Conservation (phyloP, 108 stramenopile species). For the Skeletonema potamos region DNA sequence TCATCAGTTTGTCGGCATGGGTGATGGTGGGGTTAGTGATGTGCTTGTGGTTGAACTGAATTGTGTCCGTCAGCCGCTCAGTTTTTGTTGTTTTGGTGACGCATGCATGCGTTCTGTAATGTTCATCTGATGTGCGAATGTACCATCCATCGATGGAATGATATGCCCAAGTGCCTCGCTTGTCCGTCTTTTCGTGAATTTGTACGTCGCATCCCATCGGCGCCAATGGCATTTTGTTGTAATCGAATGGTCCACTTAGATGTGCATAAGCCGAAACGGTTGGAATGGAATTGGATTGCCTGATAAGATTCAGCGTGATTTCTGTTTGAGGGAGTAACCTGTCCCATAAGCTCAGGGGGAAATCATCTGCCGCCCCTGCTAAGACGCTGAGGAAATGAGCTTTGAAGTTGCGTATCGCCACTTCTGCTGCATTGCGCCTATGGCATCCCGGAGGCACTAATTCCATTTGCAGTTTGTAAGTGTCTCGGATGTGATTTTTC, state of each 20-base stretch:
- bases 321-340: conserved; percentile 42
- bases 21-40: conserved; percentile 15
- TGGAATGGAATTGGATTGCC: conserved; percentile 47
- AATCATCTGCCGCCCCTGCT: conserved; percentile 20
- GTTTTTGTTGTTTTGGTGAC: not conserved
- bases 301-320: conserved; percentile 45
- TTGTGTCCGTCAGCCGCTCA: not conserved
- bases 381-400: conserved; percentile 52
- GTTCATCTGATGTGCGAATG: conserved; percentile 12
- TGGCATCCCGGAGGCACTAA: conserved; percentile 45
- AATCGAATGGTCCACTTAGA: conserved; percentile 31
- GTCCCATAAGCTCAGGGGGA: conserved; percentile 47
- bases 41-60: conserved; percentile 18
- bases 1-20: conserved; percentile 14
- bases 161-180: conserved; percentile 24
- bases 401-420: conserved; percentile 56
- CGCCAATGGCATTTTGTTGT: conserved; percentile 50
- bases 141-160: conserved; percentile 38
- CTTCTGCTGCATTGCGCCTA: conserved; percentile 44
- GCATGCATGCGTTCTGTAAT: not conserved
- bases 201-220: conserved; percentile 46
- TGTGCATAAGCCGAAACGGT: conserved; percentile 19
- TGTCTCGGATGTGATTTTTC: conserved; percentile 10
- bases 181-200: conserved; percentile 20
- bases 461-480: conserved; percentile 30